phyloP scores from a whole-genome alignment of 495 filamentous ascomycete species.

The Daldinia concentrica region DNA sequence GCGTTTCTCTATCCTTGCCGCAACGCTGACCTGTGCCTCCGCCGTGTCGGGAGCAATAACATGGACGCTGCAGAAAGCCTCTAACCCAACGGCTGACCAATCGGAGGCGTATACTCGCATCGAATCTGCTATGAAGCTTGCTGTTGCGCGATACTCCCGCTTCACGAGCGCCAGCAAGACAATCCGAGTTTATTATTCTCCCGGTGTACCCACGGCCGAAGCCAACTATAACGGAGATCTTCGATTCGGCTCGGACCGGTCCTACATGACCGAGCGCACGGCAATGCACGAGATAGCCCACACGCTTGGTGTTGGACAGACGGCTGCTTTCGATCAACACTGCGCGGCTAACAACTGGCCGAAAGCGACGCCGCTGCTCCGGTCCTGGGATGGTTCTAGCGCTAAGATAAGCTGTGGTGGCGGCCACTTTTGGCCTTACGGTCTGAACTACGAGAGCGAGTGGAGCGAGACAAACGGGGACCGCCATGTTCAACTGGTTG shows the following conservation, averaged over 20 bases:
- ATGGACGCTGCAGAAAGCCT: slow-evolving; percentile 44
- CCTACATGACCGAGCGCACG: slow-evolving; percentile 58
- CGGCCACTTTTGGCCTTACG: slow-evolving; percentile 56
- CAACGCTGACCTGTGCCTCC: slow-evolving; percentile 37
- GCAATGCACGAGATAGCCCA: slow-evolving; percentile 58
- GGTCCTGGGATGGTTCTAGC: slow-evolving; percentile 48
- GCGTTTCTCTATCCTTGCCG: slow-evolving; percentile 45
- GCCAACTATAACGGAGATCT: slow-evolving; percentile 56
- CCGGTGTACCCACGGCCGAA: slow-evolving; percentile 54
- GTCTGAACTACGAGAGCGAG: slow-evolving; percentile 55
- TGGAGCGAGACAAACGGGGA: slow-evolving; percentile 53
- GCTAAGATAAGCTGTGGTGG: slow-evolving; percentile 58
- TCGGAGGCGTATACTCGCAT: slow-evolving; percentile 52
- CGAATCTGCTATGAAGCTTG: slow-evolving; percentile 49
- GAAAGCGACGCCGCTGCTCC: slow-evolving; percentile 47
- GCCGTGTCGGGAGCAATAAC: slow-evolving; percentile 45
- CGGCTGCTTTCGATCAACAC: slow-evolving; percentile 47
- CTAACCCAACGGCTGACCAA: slow-evolving; percentile 52
- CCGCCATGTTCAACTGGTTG: slow-evolving; percentile 50
- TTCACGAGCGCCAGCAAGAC: slow-evolving; percentile 48
- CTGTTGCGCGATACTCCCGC: slow-evolving; percentile 50
- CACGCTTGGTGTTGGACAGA: slow-evolving; percentile 55
- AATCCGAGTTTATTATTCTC: slow-evolving; percentile 50
- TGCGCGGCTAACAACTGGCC: slow-evolving; percentile 53
- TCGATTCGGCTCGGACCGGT: slow-evolving; percentile 53